phyloP scores from a whole-genome alignment of 2,329 filamentous ascomycete species.

The Venturia aucupariae region DNA sequence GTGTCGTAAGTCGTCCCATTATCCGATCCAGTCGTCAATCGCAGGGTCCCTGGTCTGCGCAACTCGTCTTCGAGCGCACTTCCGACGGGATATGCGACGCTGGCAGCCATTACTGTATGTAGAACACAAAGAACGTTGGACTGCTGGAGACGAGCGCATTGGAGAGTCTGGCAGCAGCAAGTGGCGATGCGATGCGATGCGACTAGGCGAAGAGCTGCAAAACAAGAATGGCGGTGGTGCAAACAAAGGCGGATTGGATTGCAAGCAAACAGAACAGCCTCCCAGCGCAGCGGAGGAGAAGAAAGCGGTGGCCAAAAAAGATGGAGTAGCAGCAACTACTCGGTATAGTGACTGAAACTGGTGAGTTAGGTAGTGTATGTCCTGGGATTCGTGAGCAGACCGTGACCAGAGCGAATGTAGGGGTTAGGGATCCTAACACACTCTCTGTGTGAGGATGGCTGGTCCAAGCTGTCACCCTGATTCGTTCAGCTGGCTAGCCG shows the following conservation, averaged over 20 bases:
- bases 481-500: background rate
- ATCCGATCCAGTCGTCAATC: conserved; percentile 37
- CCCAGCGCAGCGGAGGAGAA: background rate
- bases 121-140: conserved; percentile 19
- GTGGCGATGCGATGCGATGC: conserved; percentile 7
- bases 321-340: background rate
- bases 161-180: conserved; percentile 14
- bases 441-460: conserved; percentile 4
- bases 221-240: background rate
- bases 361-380: background rate
- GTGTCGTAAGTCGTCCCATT: conserved; percentile 29
- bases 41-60: conserved; percentile 34
- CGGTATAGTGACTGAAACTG: background rate
- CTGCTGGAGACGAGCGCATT: conserved; percentile 14
- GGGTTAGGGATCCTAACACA: background rate
- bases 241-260: background rate
- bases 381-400: background rate
- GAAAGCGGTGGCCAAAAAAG: background rate
- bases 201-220: background rate
- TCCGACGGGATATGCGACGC: conserved; percentile 33
- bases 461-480: conserved; percentile 1
- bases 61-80: conserved; percentile 32
- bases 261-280: conserved; percentile 1
- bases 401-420: background rate
- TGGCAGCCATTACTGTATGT: conserved; percentile 36